Evolutionary conservation across 345 rosid species (phyloP), one percentile per base, ranked within the genome.

Genomic region (Pistacia integerrima): DNA sequence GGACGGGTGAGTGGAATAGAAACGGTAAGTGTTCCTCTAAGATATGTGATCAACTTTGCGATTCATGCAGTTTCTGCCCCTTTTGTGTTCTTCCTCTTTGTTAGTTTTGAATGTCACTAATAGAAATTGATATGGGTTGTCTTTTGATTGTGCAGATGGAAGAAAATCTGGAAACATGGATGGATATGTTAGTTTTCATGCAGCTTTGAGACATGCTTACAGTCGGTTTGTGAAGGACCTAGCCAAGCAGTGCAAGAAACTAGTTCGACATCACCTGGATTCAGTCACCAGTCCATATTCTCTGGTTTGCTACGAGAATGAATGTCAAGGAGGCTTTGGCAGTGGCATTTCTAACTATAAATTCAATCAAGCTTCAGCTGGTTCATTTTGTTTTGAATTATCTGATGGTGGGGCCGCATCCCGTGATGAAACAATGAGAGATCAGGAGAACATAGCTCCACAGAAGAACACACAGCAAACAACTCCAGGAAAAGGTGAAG

Each of bases 241-340:
- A 51, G 87, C 97, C 10, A 91, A 91, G 84, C 91, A 93, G 68
- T 92, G 99, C 87, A 93, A 92, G 88, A 92, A 93, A 72, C 77
- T 93, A 78, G 93, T 91, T 74, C 85, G 94, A 72, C 98, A 96
- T 77, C 99, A 93, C 83, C 97, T 93, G 64, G 97, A 96, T 87
- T 96, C 99, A 46, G 98, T 88, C 36, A 96, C 98, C 4, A 93
- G 99, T 63, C 92, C 98, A 79, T 93, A 96, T 77, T 96, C 98
- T 67, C 93, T 85, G 86, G 97, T 92, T 56, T 93, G 94, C 75
- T 96, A 92, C 67, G 98, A 92, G 85, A 90, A 80, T 62, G 88
- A 85, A 74, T 85, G 83, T 77, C 89, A 85, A 70, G 90, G 87
- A 81, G 91, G 93, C 78, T 86, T 86, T 76, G 87, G 94, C 73